Evolutionary conservation across 805 yeast species (phyloP), one percentile per base, ranked within the genome.

Genomic region (Lachancea dasiensis): DNA sequence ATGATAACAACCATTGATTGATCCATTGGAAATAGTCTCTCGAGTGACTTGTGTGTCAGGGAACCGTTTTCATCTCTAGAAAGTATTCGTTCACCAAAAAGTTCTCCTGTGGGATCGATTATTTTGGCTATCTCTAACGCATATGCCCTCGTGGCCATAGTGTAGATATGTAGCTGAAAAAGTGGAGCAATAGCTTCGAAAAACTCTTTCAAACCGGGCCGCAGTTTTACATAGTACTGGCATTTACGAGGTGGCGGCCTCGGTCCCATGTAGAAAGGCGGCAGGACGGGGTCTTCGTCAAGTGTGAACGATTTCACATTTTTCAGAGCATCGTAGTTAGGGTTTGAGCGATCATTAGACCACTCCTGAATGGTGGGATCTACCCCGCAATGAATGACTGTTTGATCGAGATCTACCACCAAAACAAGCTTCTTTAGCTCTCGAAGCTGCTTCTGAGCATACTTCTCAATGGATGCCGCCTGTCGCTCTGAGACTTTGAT

Each of bases 301-400:
- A 92, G 66, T 6, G 79, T 69, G 54, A 92, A 92, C 1, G 79
- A 64, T 44, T 69, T 68, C 3, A 92, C 97, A 54, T 89, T 95
- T 58, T 80, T 79, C 21, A 92, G 77, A 2, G 90, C 81, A 3
- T 77, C 80, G 55, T 84, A 83, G 54, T 92, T 87, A 5, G 97
- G 95, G 50, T 86, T 85, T 4, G 69, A 60, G 3, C 86, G 81
- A 52, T 92, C 97, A 35, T 72, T 70, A 71, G 84, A 87, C 98
- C 98, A 92, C 54, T 86, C 95, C 1, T 92, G 92, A 21, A 92
- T 95, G 0, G 96, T 87, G 0, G 97, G 97, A 58, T 92, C 98
- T 13, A 90, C 97, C 4, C 97, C 90, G 28, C 97, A 95, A 55
- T 92, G 98, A 22, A 92, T 90, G 4, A 92, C 94, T 0, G 98